phyloP scores from a whole-genome alignment of 371 early-diverging fungal species.

The Lichtheimia ornata region DNA sequence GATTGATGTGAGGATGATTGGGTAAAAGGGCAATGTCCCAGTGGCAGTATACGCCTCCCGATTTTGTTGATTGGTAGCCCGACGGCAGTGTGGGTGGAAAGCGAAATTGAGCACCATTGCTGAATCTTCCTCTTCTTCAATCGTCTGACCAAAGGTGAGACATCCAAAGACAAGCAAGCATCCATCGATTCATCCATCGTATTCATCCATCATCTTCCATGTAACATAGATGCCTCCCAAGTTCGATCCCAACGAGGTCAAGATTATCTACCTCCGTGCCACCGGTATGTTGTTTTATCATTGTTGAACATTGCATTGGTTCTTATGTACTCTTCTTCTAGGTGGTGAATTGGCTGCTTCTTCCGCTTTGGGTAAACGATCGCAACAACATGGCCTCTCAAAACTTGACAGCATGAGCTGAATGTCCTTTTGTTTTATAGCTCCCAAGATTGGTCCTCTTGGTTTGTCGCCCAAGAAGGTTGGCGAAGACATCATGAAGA shows the following conservation, averaged over 20 bases:
- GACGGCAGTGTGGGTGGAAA: not conserved
- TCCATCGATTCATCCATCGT: constrained; percentile 22
- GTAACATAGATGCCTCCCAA: constrained; percentile 71
- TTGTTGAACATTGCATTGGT: not conserved
- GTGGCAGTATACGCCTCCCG: not conserved
- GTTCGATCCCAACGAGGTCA: constrained; percentile 86
- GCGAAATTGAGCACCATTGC: not conserved
- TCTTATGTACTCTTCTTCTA: not conserved
- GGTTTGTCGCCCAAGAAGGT: constrained; percentile 99
- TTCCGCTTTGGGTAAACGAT: constrained; percentile 93
- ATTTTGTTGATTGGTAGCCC: not conserved
- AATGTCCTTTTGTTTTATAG: constrained; percentile 6
- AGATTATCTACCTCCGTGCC: constrained; percentile 92
- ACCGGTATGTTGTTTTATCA: constrained; percentile 72
- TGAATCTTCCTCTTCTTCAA: not conserved
- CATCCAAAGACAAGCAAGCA: constrained; percentile 1
- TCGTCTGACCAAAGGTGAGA: constrained; percentile 4
- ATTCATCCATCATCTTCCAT: constrained; percentile 11
- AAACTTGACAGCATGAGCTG: not conserved
- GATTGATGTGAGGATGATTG: not conserved
- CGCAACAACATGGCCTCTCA: not conserved
- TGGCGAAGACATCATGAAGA: constrained; percentile 99
- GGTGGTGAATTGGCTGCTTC: constrained; percentile 98
- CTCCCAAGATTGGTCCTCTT: constrained; percentile 99
- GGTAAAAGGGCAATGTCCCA: no score